These are phyloP conservation scores for Cercospora sp. DNA, from an alignment of 2,329 filamentous ascomycete genomes.

Conservation along the genomic window DNA sequence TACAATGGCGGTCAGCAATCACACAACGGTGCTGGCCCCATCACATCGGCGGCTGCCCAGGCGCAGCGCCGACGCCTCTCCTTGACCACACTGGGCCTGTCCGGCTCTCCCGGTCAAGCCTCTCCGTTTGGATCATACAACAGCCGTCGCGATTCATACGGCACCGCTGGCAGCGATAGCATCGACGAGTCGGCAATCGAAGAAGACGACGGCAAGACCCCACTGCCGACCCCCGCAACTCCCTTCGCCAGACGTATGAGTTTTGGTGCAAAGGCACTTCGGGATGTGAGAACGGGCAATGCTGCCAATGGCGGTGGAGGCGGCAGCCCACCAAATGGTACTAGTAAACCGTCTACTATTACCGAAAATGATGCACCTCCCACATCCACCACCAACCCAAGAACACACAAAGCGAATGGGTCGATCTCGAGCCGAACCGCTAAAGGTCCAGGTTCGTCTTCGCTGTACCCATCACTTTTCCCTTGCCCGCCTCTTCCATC, in stretches of 20 bases:
- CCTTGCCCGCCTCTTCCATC: slow-evolving; percentile 24
- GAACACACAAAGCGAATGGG: slow-evolving; percentile 37
- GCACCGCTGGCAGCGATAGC: slow-evolving; percentile 43
- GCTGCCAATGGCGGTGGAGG: slow-evolving; percentile 31
- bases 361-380: slow-evolving; percentile 24
- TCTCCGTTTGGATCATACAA: slow-evolving; percentile 47
- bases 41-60: slow-evolving; percentile 51
- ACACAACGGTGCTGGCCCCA: slow-evolving; percentile 44
- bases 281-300: slow-evolving; percentile 60
- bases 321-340: slow-evolving; percentile 38
- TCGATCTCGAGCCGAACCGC: slow-evolving; percentile 54
- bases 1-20: slow-evolving; percentile 34
- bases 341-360: slow-evolving; percentile 35
- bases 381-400: slow-evolving; percentile 10
- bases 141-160: slow-evolving; percentile 46
- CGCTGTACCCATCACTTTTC: slow-evolving; percentile 27
- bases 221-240: slow-evolving; percentile 50
- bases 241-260: slow-evolving; percentile 85
- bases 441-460: slow-evolving; percentile 61
- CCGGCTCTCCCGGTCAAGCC: slow-evolving; percentile 45
- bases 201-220: slow-evolving; percentile 50
- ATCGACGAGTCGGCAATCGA: slow-evolving; percentile 53
- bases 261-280: slow-evolving; percentile 79
- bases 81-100: slow-evolving; percentile 51
- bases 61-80: slow-evolving; percentile 53